These are phyloP conservation scores for Daldinia childiae DNA, from an alignment of 495 filamentous ascomycete genomes.

Conservation along the genomic window DNA sequence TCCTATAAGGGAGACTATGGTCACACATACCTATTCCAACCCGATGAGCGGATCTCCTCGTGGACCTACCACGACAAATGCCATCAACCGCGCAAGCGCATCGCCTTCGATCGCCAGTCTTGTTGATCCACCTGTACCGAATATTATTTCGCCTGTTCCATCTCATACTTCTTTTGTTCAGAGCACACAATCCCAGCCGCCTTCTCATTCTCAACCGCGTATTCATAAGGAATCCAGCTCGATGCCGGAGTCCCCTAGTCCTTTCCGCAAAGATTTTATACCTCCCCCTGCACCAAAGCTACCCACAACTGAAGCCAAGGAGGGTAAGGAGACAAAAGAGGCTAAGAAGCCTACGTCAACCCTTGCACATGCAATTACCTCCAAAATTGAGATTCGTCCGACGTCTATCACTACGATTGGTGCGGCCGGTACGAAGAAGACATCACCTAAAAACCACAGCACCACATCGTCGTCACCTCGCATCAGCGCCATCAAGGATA, in stretches of 20 bases:
- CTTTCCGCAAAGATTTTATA: slow-evolving; percentile 44
- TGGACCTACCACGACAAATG: slow-evolving; percentile 53
- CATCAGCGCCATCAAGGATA: slow-evolving; percentile 52
- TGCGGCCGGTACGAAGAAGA: slow-evolving; percentile 48
- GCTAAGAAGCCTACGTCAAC: slow-evolving; percentile 49
- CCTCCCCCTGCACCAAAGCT: slow-evolving; percentile 51
- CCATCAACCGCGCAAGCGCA: slow-evolving; percentile 75
- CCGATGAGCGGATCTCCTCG: slow-evolving; percentile 63
- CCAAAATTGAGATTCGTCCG: slow-evolving; percentile 50
- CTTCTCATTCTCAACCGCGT: slow-evolving; percentile 34
- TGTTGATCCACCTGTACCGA: slow-evolving; percentile 74
- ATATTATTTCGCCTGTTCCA: slow-evolving; percentile 57
- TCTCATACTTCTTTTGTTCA: slow-evolving; percentile 55
- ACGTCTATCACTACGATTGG: slow-evolving; percentile 54
- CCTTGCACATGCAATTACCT: slow-evolving; percentile 37
- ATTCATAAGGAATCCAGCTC: slow-evolving; percentile 37
- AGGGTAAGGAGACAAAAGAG: slow-evolving; percentile 38
- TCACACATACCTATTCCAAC: slow-evolving; percentile 60
- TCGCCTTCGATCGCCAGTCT: slow-evolving; percentile 91
- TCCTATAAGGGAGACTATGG: slow-evolving; percentile 59
- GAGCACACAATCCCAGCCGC: slow-evolving; percentile 34
- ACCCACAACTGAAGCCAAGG: slow-evolving; percentile 43
- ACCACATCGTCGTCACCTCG: slow-evolving; percentile 53
- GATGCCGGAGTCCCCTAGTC: slow-evolving; percentile 46
- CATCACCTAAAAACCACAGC: slow-evolving; percentile 54